These are phyloP conservation scores for Naganishia kalamii DNA, from an alignment of 768 basidiomycete species.

Conservation along the genomic window DNA sequence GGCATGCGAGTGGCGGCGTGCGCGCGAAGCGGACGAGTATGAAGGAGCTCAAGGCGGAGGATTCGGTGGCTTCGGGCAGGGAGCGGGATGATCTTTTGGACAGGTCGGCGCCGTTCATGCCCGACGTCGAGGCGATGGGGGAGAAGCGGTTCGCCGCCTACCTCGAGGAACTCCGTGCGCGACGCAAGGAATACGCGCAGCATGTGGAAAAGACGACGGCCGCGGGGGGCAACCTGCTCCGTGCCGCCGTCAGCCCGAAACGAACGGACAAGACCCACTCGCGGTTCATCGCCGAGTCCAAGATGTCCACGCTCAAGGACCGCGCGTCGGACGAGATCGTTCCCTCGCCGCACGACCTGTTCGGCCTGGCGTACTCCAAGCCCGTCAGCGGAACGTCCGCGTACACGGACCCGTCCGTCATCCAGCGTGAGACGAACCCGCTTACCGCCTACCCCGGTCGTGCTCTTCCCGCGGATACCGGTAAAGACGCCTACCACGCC, in stretches of 20 bases:
- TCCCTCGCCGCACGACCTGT: constrained; percentile 15
- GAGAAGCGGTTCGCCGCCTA: constrained; percentile 31
- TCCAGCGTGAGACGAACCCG: constrained; percentile 3
- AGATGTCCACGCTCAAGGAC: neutral
- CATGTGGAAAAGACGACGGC: neutral
- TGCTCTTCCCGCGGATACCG: neutral
- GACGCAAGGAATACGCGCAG: constrained; percentile 5
- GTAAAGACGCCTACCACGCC: constrained; percentile 3
- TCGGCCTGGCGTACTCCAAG: constrained; percentile 23
- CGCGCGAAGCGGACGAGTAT: neutral
- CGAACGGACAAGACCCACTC: constrained; percentile 11
- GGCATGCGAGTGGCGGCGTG: constrained; percentile 1
- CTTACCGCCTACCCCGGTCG: constrained; percentile 9
- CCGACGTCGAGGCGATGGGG: constrained; percentile 35
- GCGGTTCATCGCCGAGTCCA: constrained; percentile 12
- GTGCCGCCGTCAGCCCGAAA: neutral
- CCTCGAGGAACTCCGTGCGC: constrained; percentile 24
- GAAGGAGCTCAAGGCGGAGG: constrained; percentile 2
- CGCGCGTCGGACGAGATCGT: constrained; percentile 5
- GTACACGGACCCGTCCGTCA: neutral
- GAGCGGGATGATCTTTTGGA: constrained; percentile 4
- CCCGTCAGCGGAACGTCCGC: neutral
- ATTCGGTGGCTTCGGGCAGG: neutral
- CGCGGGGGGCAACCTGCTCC: constrained; percentile 4
- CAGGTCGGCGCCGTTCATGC: constrained; percentile 21